These are phyloP conservation scores for Pseudozyma sp. DNA, from an alignment of 1,284 basidiomycete species.

Conservation along the genomic window DNA sequence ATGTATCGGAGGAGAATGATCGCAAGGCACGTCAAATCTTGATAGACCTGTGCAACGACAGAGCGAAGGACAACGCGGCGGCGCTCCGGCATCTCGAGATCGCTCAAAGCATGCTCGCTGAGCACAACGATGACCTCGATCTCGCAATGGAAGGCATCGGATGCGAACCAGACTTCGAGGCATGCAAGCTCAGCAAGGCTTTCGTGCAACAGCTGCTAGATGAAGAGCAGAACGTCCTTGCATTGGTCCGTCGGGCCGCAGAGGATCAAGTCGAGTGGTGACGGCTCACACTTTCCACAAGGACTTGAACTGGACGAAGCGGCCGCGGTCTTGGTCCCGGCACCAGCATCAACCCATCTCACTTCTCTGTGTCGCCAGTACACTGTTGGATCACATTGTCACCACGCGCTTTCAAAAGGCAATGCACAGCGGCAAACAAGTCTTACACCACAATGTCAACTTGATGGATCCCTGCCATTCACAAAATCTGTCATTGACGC, in stretches of 20 bases:
- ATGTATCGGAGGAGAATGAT: slow-evolving; percentile 46
- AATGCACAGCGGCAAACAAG: too few relatives aligned
- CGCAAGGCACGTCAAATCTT: slow-evolving; percentile 19
- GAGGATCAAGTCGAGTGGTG: slow-evolving; percentile 45
- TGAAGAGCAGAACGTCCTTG: slow-evolving; percentile 41
- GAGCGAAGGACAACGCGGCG: slow-evolving; percentile 1
- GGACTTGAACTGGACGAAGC: too few relatives aligned
- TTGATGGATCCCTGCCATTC: too few relatives aligned
- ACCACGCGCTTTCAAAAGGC: too few relatives aligned
- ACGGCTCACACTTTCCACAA: neutral
- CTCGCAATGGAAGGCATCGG: slow-evolving; percentile 6
- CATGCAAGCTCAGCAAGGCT: slow-evolving; percentile 13
- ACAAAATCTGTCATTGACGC: too few relatives aligned
- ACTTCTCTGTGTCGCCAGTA: too few relatives aligned
- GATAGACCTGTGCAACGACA: slow-evolving; percentile 6
- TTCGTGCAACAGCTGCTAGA: slow-evolving; percentile 44
- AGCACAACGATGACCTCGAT: neutral
- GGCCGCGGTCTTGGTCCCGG: too few relatives aligned
- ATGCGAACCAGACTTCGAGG: slow-evolving; percentile 5
- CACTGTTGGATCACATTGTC: too few relatives aligned
- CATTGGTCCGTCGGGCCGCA: slow-evolving; percentile 28
- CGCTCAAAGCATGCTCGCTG: slow-evolving; percentile 6
- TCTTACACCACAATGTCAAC: too few relatives aligned
- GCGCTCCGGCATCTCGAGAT: slow-evolving; percentile 3
- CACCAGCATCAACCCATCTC: too few relatives aligned